Base-by-base conservation (phyloP, 2,329 filamentous ascomycete species). In the Xylaria sp. region DNA sequence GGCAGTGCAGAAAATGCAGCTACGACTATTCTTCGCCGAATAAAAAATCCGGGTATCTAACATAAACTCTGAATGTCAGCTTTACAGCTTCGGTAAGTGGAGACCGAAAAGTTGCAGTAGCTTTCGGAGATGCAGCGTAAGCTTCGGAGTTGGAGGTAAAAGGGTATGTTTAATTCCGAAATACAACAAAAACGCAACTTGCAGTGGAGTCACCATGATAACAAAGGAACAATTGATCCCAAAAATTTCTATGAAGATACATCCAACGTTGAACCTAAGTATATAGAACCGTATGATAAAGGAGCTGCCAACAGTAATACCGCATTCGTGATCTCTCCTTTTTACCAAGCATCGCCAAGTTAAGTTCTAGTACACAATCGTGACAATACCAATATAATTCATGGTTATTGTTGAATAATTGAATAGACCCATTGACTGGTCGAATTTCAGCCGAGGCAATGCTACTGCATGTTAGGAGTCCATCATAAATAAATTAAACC, bases 111-210 rank as follows among this genome's bases (percentile, higher is more conserved):
- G 25, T 39, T 10, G 32, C 45, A 52, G 50, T 60, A 50, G 45
- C 9, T 41, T 52, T 53, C 48, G 60, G 60, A 55, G 36, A 62
- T 62, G 46, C 25, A 34, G 48, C 4, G 60, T 62, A 48, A 62
- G 46, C 34, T 60, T 62, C 60, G 48, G 60, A 34, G 18, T 18
- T 55, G 28, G 20, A 23, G 10, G 34, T 53, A 23, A 23, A 61
- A 20, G 18, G 34, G 12, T 34, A 9, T 39, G 6, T 41, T 32
- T 61, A 61, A 61, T 41, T 39, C 59, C 59, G 45, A 52, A 5
- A 43, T 15, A n/a, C 15, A 34, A 53, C n/a, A 25, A 23, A 50
- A 2, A 30, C 41, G 5, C n/a, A 41, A 41, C 5, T 41, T 41
- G 6, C 15, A 8, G 15, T 41, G 39, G 39, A n/a, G 39, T 41